Conservation (phyloP, 2,329 filamentous ascomycete genomes). For the Epichloe aotearoae region DNA sequence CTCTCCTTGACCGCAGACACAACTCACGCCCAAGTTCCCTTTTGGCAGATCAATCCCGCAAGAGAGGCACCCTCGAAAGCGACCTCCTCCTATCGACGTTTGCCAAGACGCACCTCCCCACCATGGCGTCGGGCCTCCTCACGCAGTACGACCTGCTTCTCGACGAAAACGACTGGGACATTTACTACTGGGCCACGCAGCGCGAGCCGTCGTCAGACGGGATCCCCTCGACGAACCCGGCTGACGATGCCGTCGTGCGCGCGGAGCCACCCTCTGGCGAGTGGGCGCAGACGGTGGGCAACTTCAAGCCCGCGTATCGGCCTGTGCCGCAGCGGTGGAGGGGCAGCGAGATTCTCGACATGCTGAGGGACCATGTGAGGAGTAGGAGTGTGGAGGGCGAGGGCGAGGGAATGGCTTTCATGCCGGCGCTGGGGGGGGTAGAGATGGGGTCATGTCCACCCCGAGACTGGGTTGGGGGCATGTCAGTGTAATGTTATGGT, state of each 20-base stretch:
- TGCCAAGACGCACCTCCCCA: conserved; percentile 61
- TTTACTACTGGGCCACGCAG: conserved; percentile 99
- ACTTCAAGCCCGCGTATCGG: conserved; percentile 84
- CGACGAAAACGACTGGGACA: conserved; percentile 99
- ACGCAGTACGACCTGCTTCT: conserved; percentile 82
- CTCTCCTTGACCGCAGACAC: not conserved
- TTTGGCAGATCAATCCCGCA: conserved; percentile 76
- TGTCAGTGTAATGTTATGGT: too few relatives aligned
- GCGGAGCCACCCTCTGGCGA: conserved; percentile 46
- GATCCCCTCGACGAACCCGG: conserved; percentile 28
- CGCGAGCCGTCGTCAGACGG: conserved; percentile 42
- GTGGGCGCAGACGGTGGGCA: conserved; percentile 93
- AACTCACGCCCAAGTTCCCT: not conserved
- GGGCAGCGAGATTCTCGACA: conserved; percentile 61
- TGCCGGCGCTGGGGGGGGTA: conserved; percentile 30
- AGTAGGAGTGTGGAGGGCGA: conserved; percentile 33
- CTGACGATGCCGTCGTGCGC: conserved; percentile 16
- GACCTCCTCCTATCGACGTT: conserved; percentile 96
- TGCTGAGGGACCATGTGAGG: conserved; percentile 72
- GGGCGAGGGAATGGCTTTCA: conserved; percentile 41
- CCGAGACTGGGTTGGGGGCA: too few relatives aligned
- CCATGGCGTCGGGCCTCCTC: conserved; percentile 63
- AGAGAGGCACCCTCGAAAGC: conserved; percentile 88
- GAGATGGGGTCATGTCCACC: not conserved
- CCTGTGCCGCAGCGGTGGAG: conserved; percentile 80